phyloP scores from a whole-genome alignment of 768 basidiomycete species.

The Erythrobasidium yunnanense region DNA sequence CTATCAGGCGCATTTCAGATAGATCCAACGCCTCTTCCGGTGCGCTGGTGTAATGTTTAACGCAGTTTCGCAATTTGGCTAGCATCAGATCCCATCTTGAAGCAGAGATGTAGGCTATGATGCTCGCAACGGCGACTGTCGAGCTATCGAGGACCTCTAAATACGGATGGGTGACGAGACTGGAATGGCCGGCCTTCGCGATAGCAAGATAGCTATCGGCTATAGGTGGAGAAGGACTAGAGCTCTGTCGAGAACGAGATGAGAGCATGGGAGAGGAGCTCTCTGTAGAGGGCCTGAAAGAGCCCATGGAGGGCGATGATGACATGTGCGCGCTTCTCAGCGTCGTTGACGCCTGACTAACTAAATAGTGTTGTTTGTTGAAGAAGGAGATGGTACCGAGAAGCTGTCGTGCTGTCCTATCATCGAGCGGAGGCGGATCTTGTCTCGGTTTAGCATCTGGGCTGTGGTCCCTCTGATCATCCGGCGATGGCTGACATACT shows the following conservation, averaged over 20 bases:
- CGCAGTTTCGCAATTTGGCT: neutral
- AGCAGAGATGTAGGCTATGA: slow-evolving; percentile 15
- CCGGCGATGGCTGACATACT: neutral
- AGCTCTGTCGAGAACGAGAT: neutral
- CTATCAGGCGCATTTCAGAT: neutral
- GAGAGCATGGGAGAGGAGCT: neutral
- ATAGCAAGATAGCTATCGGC: neutral
- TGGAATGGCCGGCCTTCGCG: neutral
- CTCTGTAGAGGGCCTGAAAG: neutral
- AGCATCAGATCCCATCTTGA: slow-evolving; percentile 22
- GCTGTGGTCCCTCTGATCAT: no score
- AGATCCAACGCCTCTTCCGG: slow-evolving; percentile 6
- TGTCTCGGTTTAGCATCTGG: neutral
- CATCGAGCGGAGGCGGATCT: slow-evolving; percentile 21
- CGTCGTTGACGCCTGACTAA: neutral
- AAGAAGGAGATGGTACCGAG: slow-evolving; percentile 19
- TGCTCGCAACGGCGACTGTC: neutral
- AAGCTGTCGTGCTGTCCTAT: slow-evolving; percentile 16
- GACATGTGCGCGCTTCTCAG: neutral
- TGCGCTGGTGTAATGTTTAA: neutral
- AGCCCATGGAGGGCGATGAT: neutral
- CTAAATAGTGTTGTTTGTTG: neutral
- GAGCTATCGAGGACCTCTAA: neutral
- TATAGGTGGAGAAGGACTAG: neutral
- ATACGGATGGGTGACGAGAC: neutral